Base-by-base conservation (phyloP, 2,329 filamentous ascomycete genomes). In the Immersiporthe knoxdaviesiana region DNA sequence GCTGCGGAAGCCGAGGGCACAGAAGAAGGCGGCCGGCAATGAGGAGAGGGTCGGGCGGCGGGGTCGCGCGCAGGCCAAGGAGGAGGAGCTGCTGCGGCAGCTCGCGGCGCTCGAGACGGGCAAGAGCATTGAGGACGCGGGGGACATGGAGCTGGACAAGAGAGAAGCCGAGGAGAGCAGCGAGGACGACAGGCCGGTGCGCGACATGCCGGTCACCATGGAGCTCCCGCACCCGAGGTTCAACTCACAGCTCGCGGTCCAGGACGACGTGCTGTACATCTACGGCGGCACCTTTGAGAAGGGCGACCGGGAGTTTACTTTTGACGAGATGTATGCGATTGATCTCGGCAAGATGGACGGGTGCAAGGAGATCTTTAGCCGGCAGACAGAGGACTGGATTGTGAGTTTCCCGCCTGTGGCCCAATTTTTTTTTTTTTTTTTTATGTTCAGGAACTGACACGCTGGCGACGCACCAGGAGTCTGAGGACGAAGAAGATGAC, bases 221-320 rank as follows among this genome's bases (percentile, higher is more conserved):
- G 94, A 97, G 77, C 90, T 97, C 77, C 96, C 96, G 3, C 94
- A 97, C 75, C 87, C 90, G 24, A 87, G 96, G 65, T 99, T 99
- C 82, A 98, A 98, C 74, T 91, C 94, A 1, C 92, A 96, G 73
- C 82, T 98, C 52, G 89, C 95, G 0, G 93, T 98, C 0, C 94
- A 98, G 79, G 93, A 94, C 73, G 96, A 99, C 78, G 89, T 92
- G 11, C 85, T 98, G 0, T 99, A 95, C 80, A 93, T 98, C 66
- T 98, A 97, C 76, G 94, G 96, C 39, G 96, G 96, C 24, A 99
- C 95, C 0, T 97, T 92, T 75, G 96, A 99, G 77, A 96, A 97
- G 77, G 95, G 93, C 24, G 96, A 99, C 75, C 88, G 93, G 30
- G 96, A 99, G 79, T 97, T 92, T 76, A 98, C 94, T 0, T 97